Evolutionary conservation across 176 grass and related monocot species (phyloP).

Genomic region (Raddia distichophylla): DNA sequence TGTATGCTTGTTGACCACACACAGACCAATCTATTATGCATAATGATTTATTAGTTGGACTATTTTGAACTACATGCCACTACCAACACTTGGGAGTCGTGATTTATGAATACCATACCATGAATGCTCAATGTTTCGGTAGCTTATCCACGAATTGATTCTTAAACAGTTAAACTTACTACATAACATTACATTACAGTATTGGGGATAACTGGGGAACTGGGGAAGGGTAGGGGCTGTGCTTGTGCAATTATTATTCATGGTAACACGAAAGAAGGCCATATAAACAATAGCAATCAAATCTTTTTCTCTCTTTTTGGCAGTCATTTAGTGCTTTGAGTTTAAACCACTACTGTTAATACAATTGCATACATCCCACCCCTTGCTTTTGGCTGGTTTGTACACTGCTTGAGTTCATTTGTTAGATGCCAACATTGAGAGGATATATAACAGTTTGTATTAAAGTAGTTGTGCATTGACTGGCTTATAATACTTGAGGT

Average conservation of each 20-base stretch:
- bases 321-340: background rate
- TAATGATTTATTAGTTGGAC: background rate
- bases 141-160: background rate
- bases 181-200: background rate
- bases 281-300: background rate
- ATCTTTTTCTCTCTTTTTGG: background rate
- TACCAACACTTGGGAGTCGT: background rate
- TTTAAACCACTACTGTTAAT: background rate
- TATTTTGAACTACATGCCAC: background rate
- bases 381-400: constrained; percentile 1
- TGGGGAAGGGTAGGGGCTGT: background rate
- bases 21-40: background rate
- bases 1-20: background rate
- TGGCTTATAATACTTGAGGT: background rate
- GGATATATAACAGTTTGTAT: constrained; percentile 8
- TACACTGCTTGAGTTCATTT: constrained; percentile 1
- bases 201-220: background rate
- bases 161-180: background rate
- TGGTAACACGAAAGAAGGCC: background rate
- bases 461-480: constrained; percentile 8
- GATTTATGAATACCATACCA: background rate
- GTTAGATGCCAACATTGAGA: background rate
- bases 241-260: background rate
- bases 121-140: background rate
- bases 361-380: background rate